Conservation (phyloP, 805 yeast species). For the Saccharomycopsis amapae region DNA sequence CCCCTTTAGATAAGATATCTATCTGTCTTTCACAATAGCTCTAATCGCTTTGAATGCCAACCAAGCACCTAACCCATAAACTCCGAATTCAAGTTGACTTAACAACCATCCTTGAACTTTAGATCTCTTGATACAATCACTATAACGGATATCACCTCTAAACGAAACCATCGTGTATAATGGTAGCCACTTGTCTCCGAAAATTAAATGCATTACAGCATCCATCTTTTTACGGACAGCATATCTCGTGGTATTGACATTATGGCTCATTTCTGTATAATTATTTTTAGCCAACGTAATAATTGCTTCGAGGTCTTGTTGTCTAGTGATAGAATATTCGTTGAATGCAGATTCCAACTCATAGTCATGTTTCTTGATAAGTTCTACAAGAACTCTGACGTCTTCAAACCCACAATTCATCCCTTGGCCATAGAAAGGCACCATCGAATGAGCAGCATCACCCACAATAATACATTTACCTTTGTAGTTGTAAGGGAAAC, state of each 20-base stretch:
- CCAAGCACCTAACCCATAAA: constrained; percentile 5
- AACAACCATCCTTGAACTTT: constrained; percentile 49
- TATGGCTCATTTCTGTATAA: constrained; percentile 80
- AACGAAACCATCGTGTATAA: constrained; percentile 90
- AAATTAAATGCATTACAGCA: constrained; percentile 47
- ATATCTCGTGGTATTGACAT: constrained; percentile 57
- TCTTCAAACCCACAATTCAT: constrained; percentile 97
- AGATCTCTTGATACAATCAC: constrained; percentile 53
- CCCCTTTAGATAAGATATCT: no score
- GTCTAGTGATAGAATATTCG: constrained; percentile 47
- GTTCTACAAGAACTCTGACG: constrained; percentile 56
- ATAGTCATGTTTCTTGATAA: constrained; percentile 33
- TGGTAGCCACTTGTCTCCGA: constrained; percentile 71
- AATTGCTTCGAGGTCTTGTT: constrained; percentile 66
- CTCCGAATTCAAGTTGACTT: constrained; percentile 16
- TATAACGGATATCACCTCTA: constrained; percentile 72
- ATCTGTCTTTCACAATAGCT: not conserved
- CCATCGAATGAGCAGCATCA: constrained; percentile 96
- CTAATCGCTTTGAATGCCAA: not conserved
- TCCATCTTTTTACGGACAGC: constrained; percentile 64
- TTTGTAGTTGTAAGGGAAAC: constrained; percentile 59
- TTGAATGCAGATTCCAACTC: constrained; percentile 45
- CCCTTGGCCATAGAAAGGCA: constrained; percentile 97
- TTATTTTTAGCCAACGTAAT: constrained; percentile 72
- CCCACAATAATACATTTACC: constrained; percentile 69